Base-by-base conservation (phyloP, 2,329 filamentous ascomycete genomes). In the Ophiocordyceps camponoti-leonardi region DNA sequence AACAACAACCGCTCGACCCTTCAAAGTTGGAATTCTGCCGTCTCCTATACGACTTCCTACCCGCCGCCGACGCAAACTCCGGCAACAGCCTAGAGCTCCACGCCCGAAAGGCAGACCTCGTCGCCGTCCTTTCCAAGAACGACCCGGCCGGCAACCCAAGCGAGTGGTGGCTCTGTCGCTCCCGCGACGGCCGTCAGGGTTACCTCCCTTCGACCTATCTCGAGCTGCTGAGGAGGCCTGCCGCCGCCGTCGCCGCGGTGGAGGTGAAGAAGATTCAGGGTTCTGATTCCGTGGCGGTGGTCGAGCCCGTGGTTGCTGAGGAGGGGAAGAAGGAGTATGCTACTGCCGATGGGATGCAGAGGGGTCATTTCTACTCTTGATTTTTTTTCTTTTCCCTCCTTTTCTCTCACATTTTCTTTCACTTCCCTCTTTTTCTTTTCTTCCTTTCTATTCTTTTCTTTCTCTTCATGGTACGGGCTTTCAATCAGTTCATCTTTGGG, bases 121-220 rank as follows among this genome's bases (percentile, higher is more conserved):
- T 98, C 16, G 92, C 92, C 23, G 87, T 98, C 1, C 73, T 98
- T 46, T 83, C 81, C 67, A 95, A 95, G 67, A 83, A 79, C 18
- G 92, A 98, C 56, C 92, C 92, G 1, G 77, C 90, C 57, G 92
- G 92, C 41, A 87, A 92, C 54, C 78, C 86, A 5, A 92, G 84
- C 45, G 90, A 98, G 59, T 98, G 92, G 92, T 98, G 92, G 92
- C 79, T 83, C 52, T 98, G 93, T 64, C 77, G 92, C 46, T 83
- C 90, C 14, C 75, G 92, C 49, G 87, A 96, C 59, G 88, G 87
- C 42, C 75, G 86, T 23, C 81, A 94, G 55, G 92, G 92, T 8
- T 98, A 96, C 59, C 72, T 98, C 6, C 92, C 93, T 2, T 79
- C 82, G 1, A 88, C 87, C 1, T 98, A 95, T 57, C 73, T 98